Conservation (phyloP, 2,329 filamentous ascomycete species). For the Chrysoporthe puriensis region DNA sequence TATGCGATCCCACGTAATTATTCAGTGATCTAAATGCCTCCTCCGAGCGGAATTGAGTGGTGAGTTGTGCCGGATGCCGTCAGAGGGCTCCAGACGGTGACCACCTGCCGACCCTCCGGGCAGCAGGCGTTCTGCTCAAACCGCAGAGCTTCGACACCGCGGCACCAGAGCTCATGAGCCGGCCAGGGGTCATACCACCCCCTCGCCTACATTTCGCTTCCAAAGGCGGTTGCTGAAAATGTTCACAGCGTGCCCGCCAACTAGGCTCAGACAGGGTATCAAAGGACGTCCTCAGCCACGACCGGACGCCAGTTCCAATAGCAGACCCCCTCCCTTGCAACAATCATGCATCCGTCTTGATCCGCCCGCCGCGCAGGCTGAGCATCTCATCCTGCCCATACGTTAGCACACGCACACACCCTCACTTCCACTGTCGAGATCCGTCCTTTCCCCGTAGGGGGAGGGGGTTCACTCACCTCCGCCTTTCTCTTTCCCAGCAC, state of each 20-base stretch:
- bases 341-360: slow-evolving; percentile 26
- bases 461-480: slow-evolving; percentile 52
- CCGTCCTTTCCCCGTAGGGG: background rate
- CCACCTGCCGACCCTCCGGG: background rate
- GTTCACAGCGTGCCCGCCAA: background rate
- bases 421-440: background rate
- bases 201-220: background rate
- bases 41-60: background rate
- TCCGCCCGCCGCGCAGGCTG: slow-evolving; percentile 19
- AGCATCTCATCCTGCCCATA: slow-evolving; percentile 20
- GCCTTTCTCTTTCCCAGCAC: slow-evolving; percentile 77
- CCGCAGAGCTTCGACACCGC: background rate
- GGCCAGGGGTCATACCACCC: too few species aligned
- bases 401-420: slow-evolving; percentile 13
- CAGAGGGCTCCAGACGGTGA: too few species aligned
- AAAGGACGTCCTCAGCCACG: background rate
- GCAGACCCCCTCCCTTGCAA: background rate
- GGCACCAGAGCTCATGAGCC: background rate
- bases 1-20: too few species aligned
- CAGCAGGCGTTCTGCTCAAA: background rate
- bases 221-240: background rate
- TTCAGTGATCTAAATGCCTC: too few species aligned
- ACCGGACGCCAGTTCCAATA: background rate
- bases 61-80: too few species aligned
- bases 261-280: background rate